Evolutionary conservation across 306 rosid genomes (phyloP).

Genomic region (Quercus berberidifolia): DNA sequence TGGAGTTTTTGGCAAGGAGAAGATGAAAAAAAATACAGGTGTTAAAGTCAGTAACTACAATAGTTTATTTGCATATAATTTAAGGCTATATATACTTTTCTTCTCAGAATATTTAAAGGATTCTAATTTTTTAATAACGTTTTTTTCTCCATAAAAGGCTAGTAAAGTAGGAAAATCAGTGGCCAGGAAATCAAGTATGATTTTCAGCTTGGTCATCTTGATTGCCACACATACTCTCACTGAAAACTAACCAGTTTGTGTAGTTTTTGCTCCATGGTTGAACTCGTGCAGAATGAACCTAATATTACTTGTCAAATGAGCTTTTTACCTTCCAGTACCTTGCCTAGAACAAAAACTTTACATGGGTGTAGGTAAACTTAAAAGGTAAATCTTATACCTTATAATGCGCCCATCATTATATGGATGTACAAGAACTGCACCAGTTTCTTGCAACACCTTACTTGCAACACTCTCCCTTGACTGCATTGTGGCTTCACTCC

Average conservation of each 20-base stretch:
- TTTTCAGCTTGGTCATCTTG: not conserved
- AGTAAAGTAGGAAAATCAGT: not conserved
- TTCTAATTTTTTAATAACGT: not conserved
- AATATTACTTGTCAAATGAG: not conserved
- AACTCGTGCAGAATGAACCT: not conserved
- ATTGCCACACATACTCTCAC: not conserved
- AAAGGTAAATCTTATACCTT: conserved; percentile 41
- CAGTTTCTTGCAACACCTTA: conserved; percentile 72
- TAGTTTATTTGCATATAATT: not conserved
- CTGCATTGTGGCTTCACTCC: conserved; percentile 62
- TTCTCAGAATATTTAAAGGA: not conserved
- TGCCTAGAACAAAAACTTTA: not conserved
- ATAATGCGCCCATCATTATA: conserved; percentile 73
- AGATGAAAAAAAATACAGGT: not conserved
- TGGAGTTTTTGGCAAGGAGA: not conserved
- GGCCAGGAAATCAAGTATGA: conserved; percentile 4
- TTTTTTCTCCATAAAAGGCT: not conserved
- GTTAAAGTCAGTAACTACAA: not conserved
- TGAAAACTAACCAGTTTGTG: not conserved
- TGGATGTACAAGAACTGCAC: conserved; percentile 75
- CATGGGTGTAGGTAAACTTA: not conserved
- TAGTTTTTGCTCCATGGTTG: not conserved
- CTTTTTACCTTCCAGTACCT: not conserved
- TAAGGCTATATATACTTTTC: not conserved
- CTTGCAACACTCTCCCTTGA: conserved; percentile 68